Conservation (phyloP, 192 early-diverging fungal species). For the Coemansia aciculifera region DNA sequence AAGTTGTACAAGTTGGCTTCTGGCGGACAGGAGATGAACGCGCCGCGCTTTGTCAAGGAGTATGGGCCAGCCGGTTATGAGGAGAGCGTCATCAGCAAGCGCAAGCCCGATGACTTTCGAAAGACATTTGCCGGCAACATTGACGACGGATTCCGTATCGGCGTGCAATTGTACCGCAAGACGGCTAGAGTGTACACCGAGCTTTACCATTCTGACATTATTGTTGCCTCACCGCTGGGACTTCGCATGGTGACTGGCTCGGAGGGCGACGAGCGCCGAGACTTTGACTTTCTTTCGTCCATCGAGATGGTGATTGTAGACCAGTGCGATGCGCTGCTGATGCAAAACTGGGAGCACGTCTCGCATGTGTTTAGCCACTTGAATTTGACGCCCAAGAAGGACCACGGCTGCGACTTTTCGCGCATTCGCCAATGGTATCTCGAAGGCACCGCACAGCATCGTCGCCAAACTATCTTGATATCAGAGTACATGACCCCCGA, state of each 20-base stretch:
- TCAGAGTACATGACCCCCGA: constrained; percentile 84
- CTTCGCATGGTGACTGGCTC: constrained; percentile 82
- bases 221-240: constrained; percentile 90
- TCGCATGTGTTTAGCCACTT: constrained; percentile 78
- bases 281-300: constrained; percentile 92
- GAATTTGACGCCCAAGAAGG: constrained; percentile 85
- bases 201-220: constrained; percentile 90
- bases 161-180: constrained; percentile 85
- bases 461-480: constrained; percentile 88
- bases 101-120: constrained; percentile 78
- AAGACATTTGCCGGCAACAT: constrained; percentile 91
- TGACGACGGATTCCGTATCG: constrained; percentile 93
- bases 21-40: constrained; percentile 80
- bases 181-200: constrained; percentile 83
- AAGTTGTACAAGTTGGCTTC: constrained; percentile 74
- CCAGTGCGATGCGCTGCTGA: constrained; percentile 80
- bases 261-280: constrained; percentile 78
- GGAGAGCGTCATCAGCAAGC: constrained; percentile 57
- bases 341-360: constrained; percentile 99
- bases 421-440: constrained; percentile 83
- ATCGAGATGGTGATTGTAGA: constrained; percentile 91
- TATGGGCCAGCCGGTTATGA: constrained; percentile 61
- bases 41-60: constrained; percentile 82
- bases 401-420: constrained; percentile 96
- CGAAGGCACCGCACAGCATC: constrained; percentile 79